These are phyloP conservation scores for Scytalidium sp. DNA, from an alignment of 2,329 filamentous ascomycete species.

Conservation along the genomic window DNA sequence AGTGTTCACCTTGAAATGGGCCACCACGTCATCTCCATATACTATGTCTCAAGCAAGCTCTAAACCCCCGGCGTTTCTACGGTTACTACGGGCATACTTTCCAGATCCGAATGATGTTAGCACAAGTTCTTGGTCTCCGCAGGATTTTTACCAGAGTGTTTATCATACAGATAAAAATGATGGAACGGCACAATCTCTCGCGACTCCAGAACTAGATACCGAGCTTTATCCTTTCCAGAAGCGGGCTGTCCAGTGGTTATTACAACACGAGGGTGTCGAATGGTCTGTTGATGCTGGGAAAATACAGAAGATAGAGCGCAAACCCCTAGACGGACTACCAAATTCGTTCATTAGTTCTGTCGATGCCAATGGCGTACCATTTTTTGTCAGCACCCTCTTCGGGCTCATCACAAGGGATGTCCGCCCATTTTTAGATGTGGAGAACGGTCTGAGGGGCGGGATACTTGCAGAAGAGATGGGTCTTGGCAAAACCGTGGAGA, in stretches of 20 bases:
- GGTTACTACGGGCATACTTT: slow-evolving; percentile 22
- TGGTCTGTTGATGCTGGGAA: slow-evolving; percentile 31
- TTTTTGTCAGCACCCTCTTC: slow-evolving; percentile 61
- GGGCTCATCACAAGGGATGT: slow-evolving; percentile 54
- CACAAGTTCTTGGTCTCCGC: slow-evolving; percentile 37
- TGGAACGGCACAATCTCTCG: slow-evolving; percentile 32
- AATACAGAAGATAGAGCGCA: slow-evolving; percentile 2
- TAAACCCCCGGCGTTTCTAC: slow-evolving; percentile 20
- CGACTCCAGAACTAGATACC: slow-evolving; percentile 43
- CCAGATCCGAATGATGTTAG: slow-evolving; percentile 16
- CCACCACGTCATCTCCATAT: slow-evolving; percentile 20
- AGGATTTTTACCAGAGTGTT: slow-evolving; percentile 68
- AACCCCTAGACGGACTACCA: slow-evolving; percentile 7
- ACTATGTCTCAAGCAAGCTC: slow-evolving; percentile 9
- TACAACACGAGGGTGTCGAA: slow-evolving; percentile 60
- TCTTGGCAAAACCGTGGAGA: slow-evolving; percentile 75
- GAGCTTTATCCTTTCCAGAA: slow-evolving; percentile 70
- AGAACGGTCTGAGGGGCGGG: slow-evolving; percentile 43
- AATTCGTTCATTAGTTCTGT: slow-evolving; percentile 39
- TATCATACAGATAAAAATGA: slow-evolving; percentile 54
- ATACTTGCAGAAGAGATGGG: slow-evolving; percentile 78
- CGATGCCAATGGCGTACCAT: slow-evolving; percentile 44
- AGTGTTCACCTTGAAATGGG: slow-evolving; percentile 26
- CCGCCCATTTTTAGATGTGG: slow-evolving; percentile 37
- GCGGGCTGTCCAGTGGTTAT: slow-evolving; percentile 66